These are phyloP conservation scores for Jaltomata sinuosa DNA, from an alignment of 257 asterid genomes.

Conservation along the genomic window DNA sequence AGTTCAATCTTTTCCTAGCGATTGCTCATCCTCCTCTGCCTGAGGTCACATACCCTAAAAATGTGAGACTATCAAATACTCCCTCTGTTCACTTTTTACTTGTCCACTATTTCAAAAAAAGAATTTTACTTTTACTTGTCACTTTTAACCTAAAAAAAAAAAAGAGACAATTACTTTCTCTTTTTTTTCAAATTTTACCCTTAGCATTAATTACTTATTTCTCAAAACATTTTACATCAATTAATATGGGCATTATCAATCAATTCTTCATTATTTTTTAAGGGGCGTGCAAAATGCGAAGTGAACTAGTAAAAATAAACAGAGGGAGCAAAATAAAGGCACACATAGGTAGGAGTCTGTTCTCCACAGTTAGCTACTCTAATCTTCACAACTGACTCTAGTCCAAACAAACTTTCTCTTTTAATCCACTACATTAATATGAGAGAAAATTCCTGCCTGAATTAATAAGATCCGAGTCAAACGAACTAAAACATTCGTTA, in stretches of 20 bases:
- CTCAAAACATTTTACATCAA: too few species aligned
- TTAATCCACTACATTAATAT: neutral
- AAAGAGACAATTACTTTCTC: too few species aligned
- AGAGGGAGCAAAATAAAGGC: neutral
- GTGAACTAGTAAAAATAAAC: too few species aligned
- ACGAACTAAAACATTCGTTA: neutral
- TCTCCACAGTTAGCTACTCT: neutral
- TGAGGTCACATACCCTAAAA: neutral
- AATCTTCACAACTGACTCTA: neutral
- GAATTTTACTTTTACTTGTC: too few species aligned
- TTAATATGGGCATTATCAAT: too few species aligned
- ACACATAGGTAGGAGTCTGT: neutral
- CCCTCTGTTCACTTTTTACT: too few species aligned
- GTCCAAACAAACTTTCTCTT: neutral
- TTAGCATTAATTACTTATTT: too few species aligned
- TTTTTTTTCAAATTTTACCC: too few species aligned
- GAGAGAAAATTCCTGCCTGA: neutral
- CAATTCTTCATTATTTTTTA: too few species aligned
- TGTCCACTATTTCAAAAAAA: too few species aligned
- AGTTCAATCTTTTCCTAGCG: neutral
- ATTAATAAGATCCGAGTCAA: neutral
- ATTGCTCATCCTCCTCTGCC: neutral
- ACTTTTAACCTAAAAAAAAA: too few species aligned
- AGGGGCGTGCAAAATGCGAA: too few species aligned
- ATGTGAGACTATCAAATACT: neutral